Base-by-base conservation (phyloP, 495 filamentous ascomycete genomes). In the Pseudotulostoma volvatum region DNA sequence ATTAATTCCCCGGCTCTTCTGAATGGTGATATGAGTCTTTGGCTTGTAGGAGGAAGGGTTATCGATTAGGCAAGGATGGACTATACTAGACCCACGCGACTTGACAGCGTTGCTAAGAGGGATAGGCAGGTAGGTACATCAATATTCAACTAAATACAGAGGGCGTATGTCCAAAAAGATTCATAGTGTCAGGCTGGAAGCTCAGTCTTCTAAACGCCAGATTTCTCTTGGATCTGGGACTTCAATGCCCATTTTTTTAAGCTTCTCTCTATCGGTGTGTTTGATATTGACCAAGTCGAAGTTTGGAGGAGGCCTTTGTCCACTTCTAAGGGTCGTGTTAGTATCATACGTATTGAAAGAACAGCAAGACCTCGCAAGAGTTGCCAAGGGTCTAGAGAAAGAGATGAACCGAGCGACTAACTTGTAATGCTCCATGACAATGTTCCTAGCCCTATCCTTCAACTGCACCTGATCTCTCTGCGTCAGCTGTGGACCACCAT, bases 391-490 rank as follows among this genome's bases (percentile, higher is more conserved):
- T 28, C 11, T 28, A 11, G 7, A 13, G 5, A 5, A 33, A 14
- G 34, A 35, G 18, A 9, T 13, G 3, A 17, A 18, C 36, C 14
- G 32, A 32, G n/a, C 1, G 14, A 46, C 47, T 2, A 48, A 56
- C 55, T 46, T 45, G 8, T 39, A 16, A 33, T 34, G 50, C 18
- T 34, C 39, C 4, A 45, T 44, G 23, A 50, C 45, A n/a, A 90
- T 49, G 40, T 84, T 92, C 18, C 84, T 59, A 2, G 84, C 84
- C 41, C 84, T 83, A 47, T 90, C 84, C 51, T 90, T 90, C 5
- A 87, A 51, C 44, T 87, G 76, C 0, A 85, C 77, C 47, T 86
- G 79, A 18, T 75, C 77, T 9, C 82, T 68, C 34, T 81, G 73
- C 37, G 76, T 76, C 13, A 57, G 33, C 19, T 45, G 34, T 4